phyloP scores from a whole-genome alignment of 2,329 filamentous ascomycete species.

The Stromatinia cepivora region DNA sequence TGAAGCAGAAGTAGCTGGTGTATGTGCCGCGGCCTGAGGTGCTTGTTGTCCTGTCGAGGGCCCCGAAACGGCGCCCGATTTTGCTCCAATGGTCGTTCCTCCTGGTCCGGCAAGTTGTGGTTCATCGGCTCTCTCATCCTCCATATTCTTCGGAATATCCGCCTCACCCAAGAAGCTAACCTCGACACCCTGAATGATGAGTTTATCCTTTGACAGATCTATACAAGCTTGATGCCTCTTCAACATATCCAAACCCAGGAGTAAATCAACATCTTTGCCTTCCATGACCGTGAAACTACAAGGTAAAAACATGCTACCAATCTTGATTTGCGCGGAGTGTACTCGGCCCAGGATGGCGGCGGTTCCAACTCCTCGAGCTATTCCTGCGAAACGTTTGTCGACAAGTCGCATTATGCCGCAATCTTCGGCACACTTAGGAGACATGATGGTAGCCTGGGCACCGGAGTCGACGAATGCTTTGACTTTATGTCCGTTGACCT shows the following conservation, averaged over 20 bases:
- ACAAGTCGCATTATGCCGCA: slow-evolving; percentile 97
- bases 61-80: slow-evolving; percentile 72
- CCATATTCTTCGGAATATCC: slow-evolving; percentile 84
- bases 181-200: slow-evolving; percentile 85
- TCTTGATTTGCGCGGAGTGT: slow-evolving; percentile 91
- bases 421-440: slow-evolving; percentile 81
- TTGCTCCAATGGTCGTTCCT: slow-evolving; percentile 83
- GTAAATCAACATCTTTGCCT: slow-evolving; percentile 90
- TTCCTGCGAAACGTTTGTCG: slow-evolving; percentile 86
- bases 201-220: slow-evolving; percentile 78
- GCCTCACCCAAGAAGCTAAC: slow-evolving; percentile 89
- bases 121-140: slow-evolving; percentile 73
- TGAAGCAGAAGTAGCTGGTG: slow-evolving; percentile 16
- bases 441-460: slow-evolving; percentile 98
- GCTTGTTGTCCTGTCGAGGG: slow-evolving; percentile 38
- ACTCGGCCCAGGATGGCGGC: slow-evolving; percentile 93
- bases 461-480: slow-evolving; percentile 98
- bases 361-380: slow-evolving; percentile 91
- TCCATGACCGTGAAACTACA: slow-evolving; percentile 99
- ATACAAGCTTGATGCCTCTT: slow-evolving; percentile 93
- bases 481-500: slow-evolving; percentile 88
- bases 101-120: slow-evolving; percentile 82
- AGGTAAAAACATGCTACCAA: slow-evolving; percentile 81
- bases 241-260: slow-evolving; percentile 94
- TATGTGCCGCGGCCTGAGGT: slow-evolving; percentile 7